These are phyloP conservation scores for Paramecium bursaria DNA, from an alignment of 73 alveolate genomes.

Conservation along the genomic window DNA sequence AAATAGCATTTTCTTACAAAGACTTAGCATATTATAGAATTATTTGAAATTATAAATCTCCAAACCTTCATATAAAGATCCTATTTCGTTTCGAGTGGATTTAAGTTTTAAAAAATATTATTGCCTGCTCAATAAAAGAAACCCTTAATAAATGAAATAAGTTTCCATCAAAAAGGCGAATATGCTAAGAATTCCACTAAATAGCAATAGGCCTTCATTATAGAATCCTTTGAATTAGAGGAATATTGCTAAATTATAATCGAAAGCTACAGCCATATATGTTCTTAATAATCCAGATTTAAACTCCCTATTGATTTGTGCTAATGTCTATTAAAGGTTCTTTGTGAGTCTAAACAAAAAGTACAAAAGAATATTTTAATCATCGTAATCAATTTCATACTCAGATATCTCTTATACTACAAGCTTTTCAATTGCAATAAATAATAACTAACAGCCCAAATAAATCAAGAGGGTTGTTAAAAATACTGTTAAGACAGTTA, in stretches of 20 bases:
- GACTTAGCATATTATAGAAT: neutral
- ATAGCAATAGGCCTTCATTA: neutral
- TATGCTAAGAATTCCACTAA: neutral
- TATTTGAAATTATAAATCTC: neutral
- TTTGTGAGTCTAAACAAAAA: neutral
- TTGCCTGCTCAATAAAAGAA: conserved; percentile 20
- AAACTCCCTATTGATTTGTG: conserved; percentile 8
- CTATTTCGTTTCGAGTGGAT: neutral
- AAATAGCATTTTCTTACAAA: conserved; percentile 3
- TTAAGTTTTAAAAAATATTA: neutral
- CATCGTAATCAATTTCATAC: conserved; percentile 17
- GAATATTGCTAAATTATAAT: conserved; percentile 38
- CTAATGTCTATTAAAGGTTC: neutral
- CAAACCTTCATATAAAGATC: conserved; percentile 53
- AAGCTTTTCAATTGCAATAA: neutral
- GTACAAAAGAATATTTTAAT: neutral
- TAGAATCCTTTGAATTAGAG: neutral
- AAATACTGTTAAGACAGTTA: conserved; percentile 4
- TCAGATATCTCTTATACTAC: conserved; percentile 1
- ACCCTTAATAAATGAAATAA: conserved; percentile 5
- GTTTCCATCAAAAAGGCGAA: neutral
- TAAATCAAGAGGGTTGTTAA: conserved; percentile 1
- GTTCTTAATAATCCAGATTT: conserved; percentile 50
- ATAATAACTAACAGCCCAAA: neutral
- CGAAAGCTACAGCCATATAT: conserved; percentile 44